A percentile compares a stretch with the other conserved stretches of the same genome.
Conservation (phyloP, 2,329 filamentous ascomycete species). For the Apiospora pterosperma region DNA sequence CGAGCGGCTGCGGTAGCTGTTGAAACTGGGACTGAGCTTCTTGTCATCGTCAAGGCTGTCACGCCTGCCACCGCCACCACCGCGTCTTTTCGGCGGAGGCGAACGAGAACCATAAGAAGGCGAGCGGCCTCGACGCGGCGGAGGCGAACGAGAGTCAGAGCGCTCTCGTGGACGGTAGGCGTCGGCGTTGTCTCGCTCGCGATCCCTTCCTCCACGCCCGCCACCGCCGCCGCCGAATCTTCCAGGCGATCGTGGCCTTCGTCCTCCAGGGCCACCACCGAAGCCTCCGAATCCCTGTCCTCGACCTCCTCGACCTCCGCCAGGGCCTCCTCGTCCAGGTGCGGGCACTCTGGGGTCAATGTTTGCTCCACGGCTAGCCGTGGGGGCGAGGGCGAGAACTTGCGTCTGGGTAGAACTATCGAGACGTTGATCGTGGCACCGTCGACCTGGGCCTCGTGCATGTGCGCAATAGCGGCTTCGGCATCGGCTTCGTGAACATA, state of each 20-base stretch:
- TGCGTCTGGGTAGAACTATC: constrained; percentile 79
- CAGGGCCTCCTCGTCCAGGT: constrained; percentile 19
- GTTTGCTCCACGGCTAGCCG: constrained; percentile 59
- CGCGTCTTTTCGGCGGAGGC: constrained; percentile 27
- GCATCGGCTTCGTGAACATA: constrained; percentile 10
- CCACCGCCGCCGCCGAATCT: constrained; percentile 9
- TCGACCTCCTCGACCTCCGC: constrained; percentile 12
- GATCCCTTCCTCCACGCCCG: constrained; percentile 28
- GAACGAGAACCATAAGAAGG: constrained; percentile 43
- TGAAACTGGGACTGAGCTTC: constrained; percentile 46
- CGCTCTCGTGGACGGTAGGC: constrained; percentile 59
- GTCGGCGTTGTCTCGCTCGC: constrained; percentile 43
- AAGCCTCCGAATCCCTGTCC: constrained; percentile 30
- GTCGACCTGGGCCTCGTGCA: constrained; percentile 97
- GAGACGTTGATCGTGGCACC: constrained; percentile 80
- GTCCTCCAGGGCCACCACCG: constrained; percentile 29
- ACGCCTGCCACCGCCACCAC: constrained; percentile 23
- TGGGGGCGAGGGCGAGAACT: constrained; percentile 79
- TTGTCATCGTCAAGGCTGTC: constrained; percentile 30
- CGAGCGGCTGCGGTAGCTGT: constrained; percentile 41
- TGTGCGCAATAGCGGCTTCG: constrained; percentile 77
- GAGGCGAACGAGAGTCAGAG: constrained; percentile 38
- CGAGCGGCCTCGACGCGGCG: constrained; percentile 41
- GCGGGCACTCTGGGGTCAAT: constrained; percentile 52
- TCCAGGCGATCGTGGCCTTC: constrained; percentile 35